These are phyloP conservation scores for Davidsoniella eucalypti DNA, from an alignment of 2,329 filamentous ascomycete genomes.

Conservation along the genomic window DNA sequence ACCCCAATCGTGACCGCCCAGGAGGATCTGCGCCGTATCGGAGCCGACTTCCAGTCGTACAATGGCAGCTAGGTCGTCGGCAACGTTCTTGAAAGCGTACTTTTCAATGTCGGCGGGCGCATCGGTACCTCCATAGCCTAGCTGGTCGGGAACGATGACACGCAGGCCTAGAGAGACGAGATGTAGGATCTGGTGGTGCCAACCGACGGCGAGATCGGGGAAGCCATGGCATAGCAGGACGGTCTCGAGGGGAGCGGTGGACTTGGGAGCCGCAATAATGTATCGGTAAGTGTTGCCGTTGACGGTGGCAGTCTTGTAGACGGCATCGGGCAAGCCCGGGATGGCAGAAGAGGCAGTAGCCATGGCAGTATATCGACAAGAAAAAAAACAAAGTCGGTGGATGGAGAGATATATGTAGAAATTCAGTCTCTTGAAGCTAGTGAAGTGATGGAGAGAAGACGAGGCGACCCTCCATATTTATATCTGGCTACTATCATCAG, in stretches of 20 bases:
- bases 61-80: constrained; percentile 60
- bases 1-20: constrained; percentile 92
- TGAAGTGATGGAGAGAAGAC: no score
- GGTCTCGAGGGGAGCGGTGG: constrained; percentile 27
- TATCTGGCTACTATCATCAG: no score
- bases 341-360: constrained; percentile 7
- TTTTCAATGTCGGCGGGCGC: constrained; percentile 43
- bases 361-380: background rate
- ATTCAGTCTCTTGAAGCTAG: background rate
- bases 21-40: constrained; percentile 41
- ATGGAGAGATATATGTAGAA: background rate
- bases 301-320: constrained; percentile 25
- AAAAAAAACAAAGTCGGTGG: background rate
- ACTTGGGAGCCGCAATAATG: constrained; percentile 35
- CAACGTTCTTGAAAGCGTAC: constrained; percentile 57
- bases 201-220: constrained; percentile 69
- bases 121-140: constrained; percentile 69
- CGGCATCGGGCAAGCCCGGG: constrained; percentile 24
- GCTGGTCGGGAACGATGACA: constrained; percentile 70
- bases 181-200: constrained; percentile 75
- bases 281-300: constrained; percentile 47
- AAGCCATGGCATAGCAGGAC: constrained; percentile 55
- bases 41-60: constrained; percentile 35
- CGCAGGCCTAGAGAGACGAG: constrained; percentile 56
- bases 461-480: no score